Conservation (phyloP, 441 rosid species). For the Erodium moschatum region DNA sequence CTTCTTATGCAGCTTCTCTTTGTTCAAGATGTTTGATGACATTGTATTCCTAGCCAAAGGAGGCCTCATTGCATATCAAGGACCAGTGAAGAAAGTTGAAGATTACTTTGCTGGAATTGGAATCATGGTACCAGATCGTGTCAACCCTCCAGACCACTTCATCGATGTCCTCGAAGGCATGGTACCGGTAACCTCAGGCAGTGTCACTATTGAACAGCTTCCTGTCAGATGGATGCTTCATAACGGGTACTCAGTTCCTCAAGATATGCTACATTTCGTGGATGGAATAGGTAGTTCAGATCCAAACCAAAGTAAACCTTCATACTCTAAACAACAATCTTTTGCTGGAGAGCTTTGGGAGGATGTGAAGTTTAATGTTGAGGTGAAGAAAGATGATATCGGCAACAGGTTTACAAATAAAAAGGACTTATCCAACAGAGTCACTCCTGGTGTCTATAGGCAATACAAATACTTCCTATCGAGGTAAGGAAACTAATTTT, state of each 20-base stretch:
- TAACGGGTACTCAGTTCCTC: conserved; percentile 60
- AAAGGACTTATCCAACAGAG: conserved; percentile 54
- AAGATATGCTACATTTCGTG: conserved; percentile 63
- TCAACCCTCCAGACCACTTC: conserved; percentile 90
- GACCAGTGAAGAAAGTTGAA: conserved; percentile 79
- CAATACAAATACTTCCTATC: conserved; percentile 88
- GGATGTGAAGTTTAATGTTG: conserved; percentile 55
- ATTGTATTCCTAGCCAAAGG: conserved; percentile 88
- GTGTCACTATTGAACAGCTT: conserved; percentile 51
- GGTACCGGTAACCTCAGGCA: conserved; percentile 42
- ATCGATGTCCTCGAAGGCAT: conserved; percentile 92
- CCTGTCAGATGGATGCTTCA: conserved; percentile 35
- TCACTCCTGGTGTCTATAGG: conserved; percentile 48
- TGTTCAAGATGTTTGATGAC: conserved; percentile 90
- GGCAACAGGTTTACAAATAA: conserved; percentile 37
- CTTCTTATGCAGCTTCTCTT: conserved; percentile 52
- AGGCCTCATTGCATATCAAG: conserved; percentile 75
- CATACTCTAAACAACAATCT: conserved; percentile 35
- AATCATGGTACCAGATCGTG: conserved; percentile 72
- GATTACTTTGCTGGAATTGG: conserved; percentile 76
- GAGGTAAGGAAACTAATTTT: conserved; percentile 37
- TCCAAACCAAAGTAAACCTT: not conserved
- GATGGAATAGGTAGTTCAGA: conserved; percentile 43
- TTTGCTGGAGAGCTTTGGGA: conserved; percentile 77
- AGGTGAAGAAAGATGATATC: conserved; percentile 46